Evolutionary conservation across 2,329 filamentous ascomycete species (phyloP), one percentile per base, ranked within the genome.

Genomic region (Xylariaceae sp.): DNA sequence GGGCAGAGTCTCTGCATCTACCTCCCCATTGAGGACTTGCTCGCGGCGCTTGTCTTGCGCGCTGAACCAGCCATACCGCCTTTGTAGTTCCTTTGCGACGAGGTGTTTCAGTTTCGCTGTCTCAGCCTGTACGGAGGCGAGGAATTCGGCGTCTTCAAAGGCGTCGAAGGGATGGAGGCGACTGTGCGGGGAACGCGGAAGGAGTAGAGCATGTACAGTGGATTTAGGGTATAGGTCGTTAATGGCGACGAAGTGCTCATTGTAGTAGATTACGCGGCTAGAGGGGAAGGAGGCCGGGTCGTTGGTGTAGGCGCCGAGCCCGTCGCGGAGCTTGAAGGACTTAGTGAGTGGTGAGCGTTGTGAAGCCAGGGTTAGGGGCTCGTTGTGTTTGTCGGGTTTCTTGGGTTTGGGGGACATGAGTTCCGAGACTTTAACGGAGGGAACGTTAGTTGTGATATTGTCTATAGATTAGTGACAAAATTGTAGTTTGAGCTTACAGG

Each of bases 221-320:
- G 87, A 80, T 67, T 97, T 98, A 7, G 93, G 91, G 62, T 82
- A 98, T 50, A 82, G 72, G 69, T 98, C 93, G 56, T 84, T 77
- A 64, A 97, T 87, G 17, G 83, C 78, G 40, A 91, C 86, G 54
- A 85, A 88, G 49, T 81, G 69, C n/a, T 79, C 72, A 53, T 80
- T 79, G 65, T 83, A 72, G 59, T 82, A 83, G 44, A 93, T 72
- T 2, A 90, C 77, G 5, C 75, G 69, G 21, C 71, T 74, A 5
- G 74, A 54, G 1, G 82, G 75, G 57, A 80, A 85, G 1, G 74
- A 70, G 25, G 76, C 72, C 0, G 88, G 88, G 42, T 80, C 67
- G 6, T 69, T 57, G 39, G 86, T 83, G 66, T 93, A 93, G 17
- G 73, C 68, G 35, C 80, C 79, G 0, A 93, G 75, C 0, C 75